Evolutionary conservation across 495 filamentous ascomycete genomes (phyloP).

Genomic region (Penicillium atrosanguineum): DNA sequence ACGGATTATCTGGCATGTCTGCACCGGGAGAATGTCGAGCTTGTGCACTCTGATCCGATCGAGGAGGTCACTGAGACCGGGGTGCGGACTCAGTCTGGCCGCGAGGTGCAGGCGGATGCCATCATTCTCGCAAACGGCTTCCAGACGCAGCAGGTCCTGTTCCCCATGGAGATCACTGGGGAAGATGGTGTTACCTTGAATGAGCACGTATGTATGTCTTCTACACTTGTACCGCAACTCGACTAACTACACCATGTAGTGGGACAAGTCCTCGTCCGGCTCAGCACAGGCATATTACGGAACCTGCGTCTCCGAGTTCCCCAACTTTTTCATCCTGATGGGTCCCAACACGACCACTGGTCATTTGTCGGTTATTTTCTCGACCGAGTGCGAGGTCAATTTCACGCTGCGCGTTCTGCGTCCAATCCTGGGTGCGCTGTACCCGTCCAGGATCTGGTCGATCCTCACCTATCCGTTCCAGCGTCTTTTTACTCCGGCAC

Average conservation of each 20-base stretch:
- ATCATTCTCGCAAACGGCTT: slow-evolving; percentile 47
- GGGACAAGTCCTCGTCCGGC: slow-evolving; percentile 41
- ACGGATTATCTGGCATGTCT: slow-evolving; percentile 46
- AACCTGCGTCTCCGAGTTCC: slow-evolving; percentile 52
- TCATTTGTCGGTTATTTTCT: slow-evolving; percentile 49
- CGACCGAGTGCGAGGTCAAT: slow-evolving; percentile 49
- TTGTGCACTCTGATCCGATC: slow-evolving; percentile 45
- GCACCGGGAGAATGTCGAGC: slow-evolving; percentile 42
- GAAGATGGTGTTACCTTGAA: slow-evolving; percentile 43
- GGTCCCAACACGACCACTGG: slow-evolving; percentile 57
- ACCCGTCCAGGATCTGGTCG: neutral
- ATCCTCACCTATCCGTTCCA: slow-evolving; percentile 8
- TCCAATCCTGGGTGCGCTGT: neutral
- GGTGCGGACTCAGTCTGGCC: slow-evolving; percentile 20
- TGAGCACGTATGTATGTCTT: slow-evolving; percentile 24
- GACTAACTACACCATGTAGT: slow-evolving; percentile 5
- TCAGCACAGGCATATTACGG: slow-evolving; percentile 51
- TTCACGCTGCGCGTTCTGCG: slow-evolving; percentile 31
- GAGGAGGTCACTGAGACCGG: slow-evolving; percentile 19
- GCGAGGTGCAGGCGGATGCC: slow-evolving; percentile 42
- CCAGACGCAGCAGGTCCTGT: slow-evolving; percentile 14
- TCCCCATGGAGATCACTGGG: slow-evolving; percentile 32
- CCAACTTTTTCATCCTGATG: slow-evolving; percentile 57
- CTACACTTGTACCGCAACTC: neutral
- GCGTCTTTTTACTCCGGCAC: neutral